Evolutionary conservation across 2,329 filamentous ascomycete species (phyloP).

Genomic region (Xylaria sp.): DNA sequence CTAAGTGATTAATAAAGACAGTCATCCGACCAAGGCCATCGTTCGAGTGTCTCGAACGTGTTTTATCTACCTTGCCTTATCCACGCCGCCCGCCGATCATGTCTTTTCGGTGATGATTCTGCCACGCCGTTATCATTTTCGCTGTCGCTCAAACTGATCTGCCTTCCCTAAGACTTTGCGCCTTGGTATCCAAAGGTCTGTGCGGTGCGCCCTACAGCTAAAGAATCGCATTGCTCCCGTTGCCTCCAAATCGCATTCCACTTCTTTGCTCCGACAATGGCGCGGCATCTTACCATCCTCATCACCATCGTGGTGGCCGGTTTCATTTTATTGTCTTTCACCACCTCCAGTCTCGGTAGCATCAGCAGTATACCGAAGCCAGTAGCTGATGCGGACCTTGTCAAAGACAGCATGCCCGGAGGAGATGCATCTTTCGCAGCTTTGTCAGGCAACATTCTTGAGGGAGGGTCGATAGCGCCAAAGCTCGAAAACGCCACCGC

Average conservation of each 20-base stretch:
- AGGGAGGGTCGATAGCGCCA: slow-evolving; percentile 75
- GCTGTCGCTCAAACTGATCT: background rate
- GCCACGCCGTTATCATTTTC: slow-evolving; percentile 16
- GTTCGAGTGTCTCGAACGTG: background rate
- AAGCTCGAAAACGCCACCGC: slow-evolving; percentile 83
- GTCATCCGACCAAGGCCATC: background rate
- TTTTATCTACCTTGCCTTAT: background rate
- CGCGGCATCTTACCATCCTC: slow-evolving; percentile 60
- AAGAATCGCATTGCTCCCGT: background rate
- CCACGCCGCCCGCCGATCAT: slow-evolving; percentile 15
- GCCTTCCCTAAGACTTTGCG: background rate
- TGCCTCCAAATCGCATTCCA: background rate
- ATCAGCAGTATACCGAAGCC: slow-evolving; percentile 32
- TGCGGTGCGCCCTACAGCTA: background rate
- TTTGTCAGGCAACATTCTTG: slow-evolving; percentile 58
- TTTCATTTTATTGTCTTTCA: slow-evolving; percentile 64
- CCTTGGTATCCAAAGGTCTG: background rate
- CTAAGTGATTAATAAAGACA: no score
- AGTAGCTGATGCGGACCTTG: slow-evolving; percentile 28
- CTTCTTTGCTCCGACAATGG: slow-evolving; percentile 50
- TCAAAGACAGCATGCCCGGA: slow-evolving; percentile 27
- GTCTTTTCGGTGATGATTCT: slow-evolving; percentile 21
- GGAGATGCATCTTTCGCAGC: slow-evolving; percentile 47
- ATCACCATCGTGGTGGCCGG: slow-evolving; percentile 60
- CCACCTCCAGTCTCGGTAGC: slow-evolving; percentile 54